phyloP scores from a whole-genome alignment of 2,329 filamentous ascomycete species.

The Fusarium continuum region DNA sequence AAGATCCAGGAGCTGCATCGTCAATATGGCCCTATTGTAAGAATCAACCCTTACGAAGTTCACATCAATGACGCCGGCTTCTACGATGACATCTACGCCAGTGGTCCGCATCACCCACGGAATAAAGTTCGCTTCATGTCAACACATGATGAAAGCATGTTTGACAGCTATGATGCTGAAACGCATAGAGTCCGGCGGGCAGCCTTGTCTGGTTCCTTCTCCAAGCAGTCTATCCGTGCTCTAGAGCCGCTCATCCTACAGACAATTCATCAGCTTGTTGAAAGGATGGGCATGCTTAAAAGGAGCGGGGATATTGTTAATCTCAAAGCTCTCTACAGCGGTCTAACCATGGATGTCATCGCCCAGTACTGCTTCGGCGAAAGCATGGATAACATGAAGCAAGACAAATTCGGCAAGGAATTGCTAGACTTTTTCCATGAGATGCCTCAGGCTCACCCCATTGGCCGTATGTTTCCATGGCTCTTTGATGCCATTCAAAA shows the following conservation, averaged over 20 bases:
- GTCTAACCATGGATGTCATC: not conserved
- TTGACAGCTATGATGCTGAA: not conserved
- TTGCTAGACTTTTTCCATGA: not conserved
- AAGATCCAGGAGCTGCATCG: not conserved
- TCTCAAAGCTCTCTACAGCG: not conserved
- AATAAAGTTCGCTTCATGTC: conserved; percentile 3
- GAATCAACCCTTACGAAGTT: not conserved
- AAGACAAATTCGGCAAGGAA: not conserved
- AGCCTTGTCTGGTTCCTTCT: not conserved
- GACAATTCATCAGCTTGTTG: not conserved
- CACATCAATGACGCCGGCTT: not conserved
- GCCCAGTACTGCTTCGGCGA: not conserved
- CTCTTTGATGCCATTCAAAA: not conserved
- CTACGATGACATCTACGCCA: not conserved
- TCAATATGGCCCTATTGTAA: not conserved
- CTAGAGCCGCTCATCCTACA: not conserved
- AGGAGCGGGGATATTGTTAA: not conserved
- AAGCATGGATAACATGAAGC: conserved; percentile 4
- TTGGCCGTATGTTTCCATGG: conserved; percentile 3
- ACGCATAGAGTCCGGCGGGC: not conserved
- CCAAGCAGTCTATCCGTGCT: not conserved
- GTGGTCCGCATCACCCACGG: not conserved
- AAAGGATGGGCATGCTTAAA: not conserved
- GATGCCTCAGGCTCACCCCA: conserved; percentile 1
- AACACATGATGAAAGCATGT: conserved; percentile 4